Conservation (phyloP, 768 basidiomycete species). For the Suillus fuscotomentosus region DNA sequence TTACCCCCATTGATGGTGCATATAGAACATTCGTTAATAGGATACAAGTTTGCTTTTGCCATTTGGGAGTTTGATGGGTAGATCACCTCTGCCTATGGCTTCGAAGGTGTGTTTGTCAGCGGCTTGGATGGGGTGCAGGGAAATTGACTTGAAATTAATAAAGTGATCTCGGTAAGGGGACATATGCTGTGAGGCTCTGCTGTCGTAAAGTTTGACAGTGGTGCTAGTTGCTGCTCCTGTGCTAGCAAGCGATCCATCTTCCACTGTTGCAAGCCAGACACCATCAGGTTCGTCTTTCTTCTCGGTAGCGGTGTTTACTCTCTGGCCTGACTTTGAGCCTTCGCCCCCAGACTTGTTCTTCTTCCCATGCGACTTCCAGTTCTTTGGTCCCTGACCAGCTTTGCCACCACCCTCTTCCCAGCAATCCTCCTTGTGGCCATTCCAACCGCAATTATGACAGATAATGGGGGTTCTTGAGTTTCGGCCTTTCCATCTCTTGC, state of each 20-base stretch:
- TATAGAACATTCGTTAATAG: slow-evolving; percentile 3
- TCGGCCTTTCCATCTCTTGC: not conserved
- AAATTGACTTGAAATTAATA: not conserved
- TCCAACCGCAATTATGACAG: slow-evolving; percentile 9
- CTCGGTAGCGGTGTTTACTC: too few relatives aligned
- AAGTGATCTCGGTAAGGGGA: slow-evolving; percentile 1
- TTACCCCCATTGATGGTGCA: slow-evolving; percentile 5
- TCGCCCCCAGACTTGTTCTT: not conserved
- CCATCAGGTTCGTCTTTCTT: not conserved
- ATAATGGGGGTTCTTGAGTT: not conserved
- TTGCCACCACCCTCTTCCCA: slow-evolving; percentile 15
- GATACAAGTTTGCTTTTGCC: not conserved
- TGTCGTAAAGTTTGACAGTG: not conserved
- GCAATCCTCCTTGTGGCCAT: slow-evolving; percentile 6
- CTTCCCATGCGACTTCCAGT: not conserved
- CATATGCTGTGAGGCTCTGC: slow-evolving; percentile 2
- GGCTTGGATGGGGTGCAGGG: not conserved
- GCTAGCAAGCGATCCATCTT: not conserved
- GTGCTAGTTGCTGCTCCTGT: slow-evolving; percentile 11
- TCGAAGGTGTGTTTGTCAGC: slow-evolving; percentile 6
- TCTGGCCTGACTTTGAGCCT: too few relatives aligned
- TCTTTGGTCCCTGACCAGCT: slow-evolving; percentile 1
- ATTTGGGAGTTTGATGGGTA: slow-evolving; percentile 2
- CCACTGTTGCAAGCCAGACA: not conserved
- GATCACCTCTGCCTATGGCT: not conserved